Base-by-base conservation (phyloP, 2,329 filamentous ascomycete genomes). In the Leptographium flavum region DNA sequence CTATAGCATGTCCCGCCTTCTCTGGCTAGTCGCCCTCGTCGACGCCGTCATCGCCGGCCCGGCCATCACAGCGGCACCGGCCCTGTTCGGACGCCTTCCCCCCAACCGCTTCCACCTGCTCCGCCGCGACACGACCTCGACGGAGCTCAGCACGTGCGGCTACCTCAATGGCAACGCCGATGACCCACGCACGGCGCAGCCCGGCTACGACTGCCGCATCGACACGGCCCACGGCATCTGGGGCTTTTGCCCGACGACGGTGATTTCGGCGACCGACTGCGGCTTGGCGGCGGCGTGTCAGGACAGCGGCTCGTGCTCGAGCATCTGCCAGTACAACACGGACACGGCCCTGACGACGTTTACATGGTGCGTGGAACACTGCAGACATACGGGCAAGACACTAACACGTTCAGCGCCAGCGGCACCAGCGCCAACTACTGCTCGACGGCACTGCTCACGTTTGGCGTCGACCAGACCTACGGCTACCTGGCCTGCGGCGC, bases 201-300 rank as follows among this genome's bases (percentile, higher is more conserved):
- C 49, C 0, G 64, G 60, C 0, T 65, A 52, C 35, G 56, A 62
- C 50, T 65, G 60, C 45, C 60, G 59, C 7, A 53, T 65, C 3
- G 60, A 65, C 38, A 55, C 56, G 1, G 32, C 46, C 5, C 54
- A 60, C 17, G 58, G 55, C 0, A 51, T 66, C 4, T 66, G 63
- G 62, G 63, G 63, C 0, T 62, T 65, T 53, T 67, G 63, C 40
- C 59, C 61, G 1, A 60, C 57, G 0, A 60, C 56, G 0, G 59
- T 65, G 3, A 48, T 59, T 3, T 40, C 52, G 1, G 63, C 61
- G 3, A 56, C 53, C 1, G 62, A 66, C 45, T 68, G 64, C 31
- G 61, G 62, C 1, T 43, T 67, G 13, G 61, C 59, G 0, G 63
- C 57, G 2, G 55, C 52, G 11, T 68, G 65, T 39, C 33, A 59